Evolutionary conservation across 2,329 filamentous ascomycete species (phyloP).

Genomic region (Dactylellina sp.): DNA sequence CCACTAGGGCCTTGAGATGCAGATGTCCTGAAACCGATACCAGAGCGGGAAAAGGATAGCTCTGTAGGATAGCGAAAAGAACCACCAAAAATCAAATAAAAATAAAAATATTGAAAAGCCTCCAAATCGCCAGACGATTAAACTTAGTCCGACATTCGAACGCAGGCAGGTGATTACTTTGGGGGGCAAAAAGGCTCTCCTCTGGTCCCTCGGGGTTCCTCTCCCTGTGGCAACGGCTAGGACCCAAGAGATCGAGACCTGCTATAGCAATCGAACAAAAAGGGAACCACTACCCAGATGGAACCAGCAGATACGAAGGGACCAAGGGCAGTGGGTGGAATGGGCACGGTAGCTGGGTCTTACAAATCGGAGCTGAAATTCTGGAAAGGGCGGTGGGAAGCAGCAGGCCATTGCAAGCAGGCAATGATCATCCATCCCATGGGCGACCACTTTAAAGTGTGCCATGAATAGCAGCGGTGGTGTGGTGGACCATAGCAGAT

Average conservation of each 20-base stretch:
- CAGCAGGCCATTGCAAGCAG: conserved; percentile 24
- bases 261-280: conserved; percentile 49
- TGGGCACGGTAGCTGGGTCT: conserved; percentile 23
- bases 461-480: conserved; percentile 26
- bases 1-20: not conserved
- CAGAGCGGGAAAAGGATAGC: not conserved
- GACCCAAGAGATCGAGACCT: conserved; percentile 50
- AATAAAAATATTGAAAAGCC: too few species aligned
- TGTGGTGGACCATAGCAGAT: not conserved
- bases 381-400: conserved; percentile 14
- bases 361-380: conserved; percentile 52
- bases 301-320: conserved; percentile 17
- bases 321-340: conserved; percentile 12
- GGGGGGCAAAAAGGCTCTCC: conserved; percentile 23
- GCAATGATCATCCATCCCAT: conserved; percentile 46
- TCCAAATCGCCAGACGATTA: too few species aligned
- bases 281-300: not conserved
- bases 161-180: conserved; percentile 35
- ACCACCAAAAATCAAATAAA: not conserved
- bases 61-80: not conserved
- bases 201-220: conserved; percentile 29
- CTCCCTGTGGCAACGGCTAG: conserved; percentile 37
- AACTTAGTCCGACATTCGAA: conserved; percentile 8
- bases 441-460: not conserved
- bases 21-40: not conserved